A percentile compares a stretch with the other conserved stretches of the same genome.
Conservation (phyloP, 257 asterid genomes). For the Solanum etuberosum region DNA sequence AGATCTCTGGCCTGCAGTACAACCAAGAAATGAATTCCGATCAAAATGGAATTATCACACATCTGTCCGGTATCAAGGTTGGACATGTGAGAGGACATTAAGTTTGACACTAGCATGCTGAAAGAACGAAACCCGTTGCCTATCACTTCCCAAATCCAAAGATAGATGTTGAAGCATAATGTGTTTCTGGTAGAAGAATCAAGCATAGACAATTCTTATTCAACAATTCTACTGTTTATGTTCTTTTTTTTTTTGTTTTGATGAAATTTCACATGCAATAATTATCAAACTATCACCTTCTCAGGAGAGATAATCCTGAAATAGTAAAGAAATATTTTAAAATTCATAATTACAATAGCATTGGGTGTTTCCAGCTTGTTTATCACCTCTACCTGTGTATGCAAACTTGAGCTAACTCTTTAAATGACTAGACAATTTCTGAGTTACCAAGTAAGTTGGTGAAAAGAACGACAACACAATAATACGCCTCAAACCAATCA, state of each 20-base stretch:
- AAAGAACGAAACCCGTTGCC: neutral
- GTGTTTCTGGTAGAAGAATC: neutral
- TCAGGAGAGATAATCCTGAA: neutral
- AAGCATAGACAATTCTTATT: neutral
- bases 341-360: neutral
- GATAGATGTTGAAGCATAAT: neutral
- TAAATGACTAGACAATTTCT: neutral
- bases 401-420: neutral
- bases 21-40: neutral
- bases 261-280: neutral
- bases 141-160: neutral
- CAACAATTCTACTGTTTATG: neutral
- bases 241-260: neutral
- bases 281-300: neutral
- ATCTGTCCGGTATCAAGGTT: neutral
- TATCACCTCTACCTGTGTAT: neutral
- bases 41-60: neutral
- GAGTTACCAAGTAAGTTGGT: neutral
- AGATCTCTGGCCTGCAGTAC: conserved; percentile 5
- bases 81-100: neutral
- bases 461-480: neutral
- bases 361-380: neutral
- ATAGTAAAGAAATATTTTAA: neutral
- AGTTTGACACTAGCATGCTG: neutral
- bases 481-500: neutral